Base-by-base conservation (phyloP, 768 basidiomycete genomes). In the Boletus insuetus region DNA sequence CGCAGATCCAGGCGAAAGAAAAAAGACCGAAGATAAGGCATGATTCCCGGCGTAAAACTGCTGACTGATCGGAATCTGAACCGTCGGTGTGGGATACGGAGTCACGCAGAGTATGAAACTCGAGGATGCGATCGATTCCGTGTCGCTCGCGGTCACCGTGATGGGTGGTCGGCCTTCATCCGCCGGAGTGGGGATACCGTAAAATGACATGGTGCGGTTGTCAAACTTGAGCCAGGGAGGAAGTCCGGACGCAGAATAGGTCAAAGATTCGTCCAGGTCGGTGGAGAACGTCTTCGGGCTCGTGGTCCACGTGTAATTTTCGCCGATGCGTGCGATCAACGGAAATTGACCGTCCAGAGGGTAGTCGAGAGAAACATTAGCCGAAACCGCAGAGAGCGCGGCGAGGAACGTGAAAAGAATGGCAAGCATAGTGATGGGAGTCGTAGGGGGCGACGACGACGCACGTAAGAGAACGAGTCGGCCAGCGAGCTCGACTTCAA, bases 201-300 rank as follows among this genome's bases (percentile, higher is more conserved):
- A 67, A 55, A 98, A 86, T 1, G 84, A 84, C 35, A 73, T 71
- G 0, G 81, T 78, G 7, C 62, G 53, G 20, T 81, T 68, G 68
- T 94, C 81, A 67, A 95, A 96, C 5, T 75, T 68, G 48, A 93
- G 79, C 95, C 95, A 98, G 4, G 65, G 49, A 4, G 94, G 93
- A 17, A 94, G 75, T 24, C 72, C 58, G 6, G 79, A 78, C 0
- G 81, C 79, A 5, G 82, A 73, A 66, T 87, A 90, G 22, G 62
- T 69, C 35, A 84, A 59, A 8, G 81, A 58, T 43, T 68, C 42
- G 55, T 75, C 81, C 58, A 71, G 67, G 32, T 73, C 61, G 10
- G 81, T 79, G 31, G 69, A 65, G 72, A 95, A 96, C 0, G 94
- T 93, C 46, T 71, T 65, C 4, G 75, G 64, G 58, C 86, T 80